Conservation (phyloP, 2,329 filamentous ascomycete genomes). For the Nemania serpens region DNA sequence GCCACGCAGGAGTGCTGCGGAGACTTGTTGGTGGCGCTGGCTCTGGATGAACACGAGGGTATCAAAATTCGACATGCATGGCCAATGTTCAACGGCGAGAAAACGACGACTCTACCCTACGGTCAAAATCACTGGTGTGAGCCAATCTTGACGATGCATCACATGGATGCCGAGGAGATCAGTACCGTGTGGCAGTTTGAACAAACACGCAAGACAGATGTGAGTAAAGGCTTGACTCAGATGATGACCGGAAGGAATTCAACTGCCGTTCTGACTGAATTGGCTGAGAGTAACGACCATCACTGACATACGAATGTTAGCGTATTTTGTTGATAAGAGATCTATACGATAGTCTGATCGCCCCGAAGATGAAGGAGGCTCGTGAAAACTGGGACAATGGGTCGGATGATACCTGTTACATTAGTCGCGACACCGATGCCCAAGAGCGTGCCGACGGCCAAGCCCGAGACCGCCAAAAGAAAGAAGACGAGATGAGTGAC, state of each 20-base stretch:
- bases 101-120: conserved; percentile 56
- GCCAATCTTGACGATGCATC: conserved; percentile 62
- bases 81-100: conserved; percentile 62
- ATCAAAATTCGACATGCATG: conserved; percentile 50
- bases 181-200: conserved; percentile 59
- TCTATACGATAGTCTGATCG: conserved; percentile 55
- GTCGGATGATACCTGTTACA: conserved; percentile 53
- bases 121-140: conserved; percentile 59
- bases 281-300: not conserved
- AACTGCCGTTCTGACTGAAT: not conserved
- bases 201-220: conserved; percentile 50
- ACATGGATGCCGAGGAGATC: conserved; percentile 58
- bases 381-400: conserved; percentile 59
- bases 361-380: conserved; percentile 47
- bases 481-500: conserved; percentile 46
- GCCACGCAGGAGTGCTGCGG: conserved; percentile 55
- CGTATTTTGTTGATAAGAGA: conserved; percentile 53
- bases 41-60: conserved; percentile 51
- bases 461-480: conserved; percentile 44
- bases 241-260: not conserved
- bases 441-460: conserved; percentile 42
- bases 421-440: conserved; percentile 45
- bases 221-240: conserved; percentile 37
- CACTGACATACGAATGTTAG: conserved; percentile 38
- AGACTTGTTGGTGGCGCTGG: conserved; percentile 56